Evolutionary conservation across 345 rosid genomes (phyloP).

Genomic region (Physaria fendleri): DNA sequence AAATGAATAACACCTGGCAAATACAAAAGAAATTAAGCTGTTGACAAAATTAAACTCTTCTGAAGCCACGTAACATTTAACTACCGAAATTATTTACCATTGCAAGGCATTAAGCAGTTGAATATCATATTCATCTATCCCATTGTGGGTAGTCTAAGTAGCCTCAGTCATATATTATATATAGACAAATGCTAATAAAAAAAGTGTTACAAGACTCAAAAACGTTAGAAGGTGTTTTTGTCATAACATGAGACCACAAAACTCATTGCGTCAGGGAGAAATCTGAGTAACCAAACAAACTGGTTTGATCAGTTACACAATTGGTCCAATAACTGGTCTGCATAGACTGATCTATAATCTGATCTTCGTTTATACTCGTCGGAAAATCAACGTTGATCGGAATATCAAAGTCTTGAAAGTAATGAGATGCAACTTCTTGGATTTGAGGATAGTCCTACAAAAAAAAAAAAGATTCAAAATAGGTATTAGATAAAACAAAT

Average conservation of each 20-base stretch:
- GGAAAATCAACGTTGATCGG: constrained; percentile 38
- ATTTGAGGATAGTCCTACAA: constrained; percentile 56
- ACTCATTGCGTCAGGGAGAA: background rate
- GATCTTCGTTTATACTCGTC: constrained; percentile 33
- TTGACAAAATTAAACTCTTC: too few relatives aligned
- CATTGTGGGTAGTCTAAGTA: too few relatives aligned
- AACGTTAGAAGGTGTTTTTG: constrained; percentile 26
- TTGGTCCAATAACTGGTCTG: constrained; percentile 43
- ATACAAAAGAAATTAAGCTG: too few relatives aligned
- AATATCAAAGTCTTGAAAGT: constrained; percentile 36
- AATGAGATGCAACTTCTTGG: constrained; percentile 33
- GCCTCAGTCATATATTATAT: background rate
- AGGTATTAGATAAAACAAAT: background rate
- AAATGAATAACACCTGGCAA: too few relatives aligned
- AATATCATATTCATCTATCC: too few relatives aligned
- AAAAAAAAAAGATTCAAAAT: background rate
- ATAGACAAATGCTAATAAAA: background rate
- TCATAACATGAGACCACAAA: constrained; percentile 6
- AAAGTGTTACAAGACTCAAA: constrained; percentile 5
- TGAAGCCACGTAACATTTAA: too few relatives aligned
- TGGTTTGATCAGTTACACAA: constrained; percentile 35
- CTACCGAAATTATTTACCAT: too few relatives aligned
- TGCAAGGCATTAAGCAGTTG: too few relatives aligned
- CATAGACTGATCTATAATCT: constrained; percentile 34
- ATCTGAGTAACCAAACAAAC: constrained; percentile 15